Evolutionary conservation across 192 early-diverging fungal genomes (phyloP).

Genomic region (Gamsiella multidivaricata): DNA sequence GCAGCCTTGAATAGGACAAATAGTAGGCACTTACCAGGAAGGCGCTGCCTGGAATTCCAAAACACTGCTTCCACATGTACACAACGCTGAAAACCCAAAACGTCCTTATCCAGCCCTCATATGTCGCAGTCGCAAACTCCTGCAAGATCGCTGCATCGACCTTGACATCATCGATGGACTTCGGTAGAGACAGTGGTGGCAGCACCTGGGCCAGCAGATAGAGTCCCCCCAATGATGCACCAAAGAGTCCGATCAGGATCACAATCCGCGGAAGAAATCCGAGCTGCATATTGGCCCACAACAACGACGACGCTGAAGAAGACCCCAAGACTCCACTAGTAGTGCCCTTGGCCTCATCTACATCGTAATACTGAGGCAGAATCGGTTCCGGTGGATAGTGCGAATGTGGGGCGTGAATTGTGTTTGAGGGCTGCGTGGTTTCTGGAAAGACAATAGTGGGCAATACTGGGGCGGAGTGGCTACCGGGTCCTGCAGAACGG

Average conservation of each 20-base stretch:
- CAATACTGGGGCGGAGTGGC: slow-evolving; percentile 1
- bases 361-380: slow-evolving; percentile 25
- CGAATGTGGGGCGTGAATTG: not conserved
- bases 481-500: slow-evolving; percentile 7
- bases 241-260: slow-evolving; percentile 37
- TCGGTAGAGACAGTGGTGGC: slow-evolving; percentile 57
- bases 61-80: slow-evolving; percentile 69
- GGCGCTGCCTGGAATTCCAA: slow-evolving; percentile 67
- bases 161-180: slow-evolving; percentile 62
- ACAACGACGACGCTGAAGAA: not conserved
- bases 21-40: slow-evolving; percentile 61
- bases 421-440: not conserved
- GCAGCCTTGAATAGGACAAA: not conserved
- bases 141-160: slow-evolving; percentile 58
- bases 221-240: slow-evolving; percentile 36
- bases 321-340: not conserved
- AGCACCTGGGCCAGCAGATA: slow-evolving; percentile 41
- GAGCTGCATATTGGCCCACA: slow-evolving; percentile 24
- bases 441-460: not conserved
- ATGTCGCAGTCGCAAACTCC: slow-evolving; percentile 51
- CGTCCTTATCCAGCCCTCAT: slow-evolving; percentile 55
- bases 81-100: slow-evolving; percentile 57
- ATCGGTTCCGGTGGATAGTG: slow-evolving; percentile 18
- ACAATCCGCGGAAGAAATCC: slow-evolving; percentile 48
- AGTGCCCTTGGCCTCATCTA: not conserved